Base-by-base conservation (phyloP, 345 rosid species). In the Corymbia maculata region DNA sequence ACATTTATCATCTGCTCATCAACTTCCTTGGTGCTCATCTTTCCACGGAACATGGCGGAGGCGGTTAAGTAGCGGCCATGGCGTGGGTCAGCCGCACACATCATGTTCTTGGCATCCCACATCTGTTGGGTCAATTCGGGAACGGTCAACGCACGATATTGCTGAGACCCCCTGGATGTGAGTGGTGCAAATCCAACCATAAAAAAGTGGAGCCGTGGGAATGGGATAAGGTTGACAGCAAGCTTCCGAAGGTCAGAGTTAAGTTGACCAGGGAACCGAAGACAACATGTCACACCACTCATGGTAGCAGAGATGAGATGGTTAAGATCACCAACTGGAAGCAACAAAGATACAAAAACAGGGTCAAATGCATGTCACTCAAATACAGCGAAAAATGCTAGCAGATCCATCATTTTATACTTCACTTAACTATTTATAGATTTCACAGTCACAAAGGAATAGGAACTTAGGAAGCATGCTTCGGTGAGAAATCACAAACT, bases 41-140 rank as follows among this genome's bases (percentile, higher is more conserved):
- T 88, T 88, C 89, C 89, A 80, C 89, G 89, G 89, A 88, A 88
- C 89, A 88, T 88, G 47, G 86, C 89, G 0, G 89, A 88, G 36
- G 89, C 89, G 8, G 89, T 88, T 16, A 88, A 36, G 53, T 88
- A 88, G 45, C 89, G 86, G 53, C 89, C 89, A 52, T 88, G 89
- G 32, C 89, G 89, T 50, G 89, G 89, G 66, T 88, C 89, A 82
- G 89, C 89, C 0, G 89, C 89, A 0, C 89, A 88, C 89, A 88
- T 88, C 89, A 88, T 88, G 89, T 88, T 88, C 64, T 88, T 88
- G 3, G 89, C 89, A 88, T 88, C 89, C 89, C 89, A 88, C 89
- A 88, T 88, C 89, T 88, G 89, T 61, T 88, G 89, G 79, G 89
- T 88, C 86, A 88, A 64, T 64, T 88, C 89, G 1, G 89, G 89